Evolutionary conservation across 148 eudicot genomes (phyloP).

Genomic region (Amaranthus hypochondriacus): DNA sequence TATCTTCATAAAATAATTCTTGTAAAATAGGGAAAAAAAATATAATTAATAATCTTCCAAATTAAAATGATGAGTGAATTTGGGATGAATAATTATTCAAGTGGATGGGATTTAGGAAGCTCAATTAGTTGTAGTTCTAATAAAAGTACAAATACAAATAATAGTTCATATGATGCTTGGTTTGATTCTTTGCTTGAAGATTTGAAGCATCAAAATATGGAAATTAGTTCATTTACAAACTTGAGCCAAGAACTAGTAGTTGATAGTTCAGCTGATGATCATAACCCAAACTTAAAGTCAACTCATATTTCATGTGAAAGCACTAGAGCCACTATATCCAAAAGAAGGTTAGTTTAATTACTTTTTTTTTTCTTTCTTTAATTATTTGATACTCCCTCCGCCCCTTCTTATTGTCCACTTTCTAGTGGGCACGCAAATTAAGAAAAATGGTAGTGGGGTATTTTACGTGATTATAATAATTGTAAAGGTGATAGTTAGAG

Average conservation of each 20-base stretch:
- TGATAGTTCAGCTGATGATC: background rate
- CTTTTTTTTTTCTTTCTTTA: background rate
- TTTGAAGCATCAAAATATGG: background rate
- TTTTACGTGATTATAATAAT: too few relatives aligned
- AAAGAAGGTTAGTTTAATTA: conserved; percentile 19
- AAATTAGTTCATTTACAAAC: background rate
- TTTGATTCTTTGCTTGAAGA: conserved; percentile 10
- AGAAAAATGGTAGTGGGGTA: too few relatives aligned
- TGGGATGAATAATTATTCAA: background rate
- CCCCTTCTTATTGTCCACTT: too few relatives aligned
- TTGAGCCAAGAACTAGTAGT: background rate
- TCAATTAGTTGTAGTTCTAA: background rate
- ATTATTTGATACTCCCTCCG: background rate
- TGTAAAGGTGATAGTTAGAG: too few relatives aligned
- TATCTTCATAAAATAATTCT: conserved; percentile 1
- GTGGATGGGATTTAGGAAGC: conserved; percentile 47
- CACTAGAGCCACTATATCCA: background rate
- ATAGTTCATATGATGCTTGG: background rate
- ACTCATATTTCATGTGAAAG: background rate
- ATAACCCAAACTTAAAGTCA: background rate
- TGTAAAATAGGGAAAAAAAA: too few relatives aligned
- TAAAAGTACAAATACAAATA: background rate
- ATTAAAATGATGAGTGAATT: conserved; percentile 19
- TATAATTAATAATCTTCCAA: background rate
- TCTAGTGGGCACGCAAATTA: too few relatives aligned